Evolutionary conservation across 305 asterid species (phyloP).

Genomic region (Withania somnifera): DNA sequence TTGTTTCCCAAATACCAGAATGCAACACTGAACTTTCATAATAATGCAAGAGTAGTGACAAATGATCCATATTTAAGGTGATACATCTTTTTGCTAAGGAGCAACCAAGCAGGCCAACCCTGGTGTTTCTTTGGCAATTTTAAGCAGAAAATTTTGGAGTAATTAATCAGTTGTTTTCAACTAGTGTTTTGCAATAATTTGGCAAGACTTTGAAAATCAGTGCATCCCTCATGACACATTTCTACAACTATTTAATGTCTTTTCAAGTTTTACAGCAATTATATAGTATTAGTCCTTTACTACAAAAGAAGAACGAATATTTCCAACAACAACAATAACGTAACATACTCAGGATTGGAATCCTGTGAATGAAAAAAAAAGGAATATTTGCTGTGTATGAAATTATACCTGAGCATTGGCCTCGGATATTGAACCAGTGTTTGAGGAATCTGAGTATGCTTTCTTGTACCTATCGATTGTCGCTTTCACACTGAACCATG

Average conservation of each 20-base stretch:
- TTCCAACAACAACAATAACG: neutral
- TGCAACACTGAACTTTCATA: neutral
- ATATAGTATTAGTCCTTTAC: neutral
- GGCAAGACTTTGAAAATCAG: neutral
- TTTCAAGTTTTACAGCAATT: neutral
- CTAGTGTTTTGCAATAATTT: neutral
- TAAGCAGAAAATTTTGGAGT: neutral
- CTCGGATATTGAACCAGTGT: conserved; percentile 56
- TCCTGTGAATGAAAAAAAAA: neutral
- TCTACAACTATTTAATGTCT: neutral
- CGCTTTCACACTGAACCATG: conserved; percentile 65
- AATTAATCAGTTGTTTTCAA: neutral
- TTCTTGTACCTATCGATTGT: conserved; percentile 91
- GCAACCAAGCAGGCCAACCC: neutral
- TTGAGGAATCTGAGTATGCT: conserved; percentile 59
- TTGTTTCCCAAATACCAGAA: neutral
- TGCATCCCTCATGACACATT: neutral
- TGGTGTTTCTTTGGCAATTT: neutral
- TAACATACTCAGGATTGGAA: neutral
- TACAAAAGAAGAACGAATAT: neutral
- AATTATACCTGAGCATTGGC: conserved; percentile 64
- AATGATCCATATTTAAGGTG: neutral
- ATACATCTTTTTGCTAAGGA: neutral
- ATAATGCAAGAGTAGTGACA: neutral
- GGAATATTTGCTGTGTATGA: neutral